These are phyloP conservation scores for Pseudocercospora vitis DNA, from an alignment of 2,329 filamentous ascomycete genomes.

Conservation along the genomic window DNA sequence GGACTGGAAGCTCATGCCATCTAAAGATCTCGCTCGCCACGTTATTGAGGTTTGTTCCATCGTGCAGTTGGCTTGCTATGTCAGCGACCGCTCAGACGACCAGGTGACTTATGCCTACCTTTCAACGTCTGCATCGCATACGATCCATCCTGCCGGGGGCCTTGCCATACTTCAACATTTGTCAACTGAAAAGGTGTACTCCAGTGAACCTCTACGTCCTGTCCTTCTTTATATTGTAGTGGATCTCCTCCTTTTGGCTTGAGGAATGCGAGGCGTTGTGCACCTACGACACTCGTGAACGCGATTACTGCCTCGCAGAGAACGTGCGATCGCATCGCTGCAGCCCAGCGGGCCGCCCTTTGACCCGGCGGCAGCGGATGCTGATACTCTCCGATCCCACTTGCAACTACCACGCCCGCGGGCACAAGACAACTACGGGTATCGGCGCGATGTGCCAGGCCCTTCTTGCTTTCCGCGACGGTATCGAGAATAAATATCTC, in stretches of 20 bases:
- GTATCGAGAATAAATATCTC: background rate
- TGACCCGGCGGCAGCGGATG: background rate
- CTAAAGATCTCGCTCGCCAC: slow-evolving; percentile 18
- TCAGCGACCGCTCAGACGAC: background rate
- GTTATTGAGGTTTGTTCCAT: slow-evolving; percentile 12
- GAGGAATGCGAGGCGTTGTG: background rate
- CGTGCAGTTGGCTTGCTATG: slow-evolving; percentile 14
- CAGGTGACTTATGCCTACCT: background rate
- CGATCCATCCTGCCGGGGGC: slow-evolving; percentile 14
- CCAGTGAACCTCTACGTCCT: slow-evolving; percentile 14
- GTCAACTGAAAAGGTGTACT: slow-evolving; percentile 13
- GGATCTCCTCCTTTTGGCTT: slow-evolving; percentile 11
- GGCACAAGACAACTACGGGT: no score
- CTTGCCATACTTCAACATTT: slow-evolving; percentile 19
- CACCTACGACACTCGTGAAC: background rate
- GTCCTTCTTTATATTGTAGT: slow-evolving; percentile 9
- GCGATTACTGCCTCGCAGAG: background rate
- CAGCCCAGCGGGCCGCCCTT: background rate
- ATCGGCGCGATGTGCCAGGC: background rate
- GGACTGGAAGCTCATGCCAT: background rate
- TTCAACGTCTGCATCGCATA: slow-evolving; percentile 11
- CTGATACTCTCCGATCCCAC: background rate
- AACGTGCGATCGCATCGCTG: background rate
- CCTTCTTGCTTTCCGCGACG: background rate
- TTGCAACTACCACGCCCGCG: background rate